phyloP scores from a whole-genome alignment of 2,329 filamentous ascomycete species.

The Clonostachys byssicola region DNA sequence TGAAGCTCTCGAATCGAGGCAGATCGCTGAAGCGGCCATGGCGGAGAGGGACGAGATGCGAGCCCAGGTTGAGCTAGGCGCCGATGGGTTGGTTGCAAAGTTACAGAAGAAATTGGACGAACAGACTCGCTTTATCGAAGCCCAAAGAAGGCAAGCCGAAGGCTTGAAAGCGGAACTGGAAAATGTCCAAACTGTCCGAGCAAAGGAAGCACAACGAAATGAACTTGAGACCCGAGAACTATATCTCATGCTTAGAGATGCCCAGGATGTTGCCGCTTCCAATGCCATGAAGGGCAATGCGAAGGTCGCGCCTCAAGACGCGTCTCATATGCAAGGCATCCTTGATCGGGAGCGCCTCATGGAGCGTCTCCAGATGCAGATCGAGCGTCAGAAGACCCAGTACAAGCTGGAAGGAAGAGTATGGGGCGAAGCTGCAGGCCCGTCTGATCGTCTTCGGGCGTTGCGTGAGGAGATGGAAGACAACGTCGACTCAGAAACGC shows the following conservation, averaged over 20 bases:
- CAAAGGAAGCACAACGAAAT: conserved; percentile 89
- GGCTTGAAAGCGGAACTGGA: conserved; percentile 85
- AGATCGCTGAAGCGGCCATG: conserved; percentile 93
- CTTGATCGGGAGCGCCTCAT: conserved; percentile 89
- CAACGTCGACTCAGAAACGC: conserved; percentile 40
- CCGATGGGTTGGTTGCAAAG: conserved; percentile 89
- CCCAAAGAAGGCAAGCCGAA: conserved; percentile 82
- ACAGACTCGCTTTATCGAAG: conserved; percentile 84
- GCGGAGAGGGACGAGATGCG: conserved; percentile 95
- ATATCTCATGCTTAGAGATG: conserved; percentile 96
- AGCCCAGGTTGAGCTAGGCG: conserved; percentile 82
- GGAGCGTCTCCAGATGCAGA: conserved; percentile 89
- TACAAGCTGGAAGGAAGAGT: conserved; percentile 93
- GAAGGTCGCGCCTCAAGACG: conserved; percentile 46
- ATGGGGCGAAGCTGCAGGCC: conserved; percentile 77
- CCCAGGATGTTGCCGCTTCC: conserved; percentile 91
- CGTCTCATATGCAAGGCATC: conserved; percentile 82
- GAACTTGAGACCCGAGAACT: conserved; percentile 94
- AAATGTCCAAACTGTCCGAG: conserved; percentile 78
- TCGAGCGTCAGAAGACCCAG: conserved; percentile 95
- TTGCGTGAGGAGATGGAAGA: conserved; percentile 92
- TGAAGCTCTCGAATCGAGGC: conserved; percentile 83
- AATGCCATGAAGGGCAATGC: conserved; percentile 60
- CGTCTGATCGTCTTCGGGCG: conserved; percentile 87
- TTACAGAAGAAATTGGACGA: conserved; percentile 93